Evolutionary conservation across 371 early-diverging fungal genomes (phyloP).

Genomic region (Circinella umbellata): DNA sequence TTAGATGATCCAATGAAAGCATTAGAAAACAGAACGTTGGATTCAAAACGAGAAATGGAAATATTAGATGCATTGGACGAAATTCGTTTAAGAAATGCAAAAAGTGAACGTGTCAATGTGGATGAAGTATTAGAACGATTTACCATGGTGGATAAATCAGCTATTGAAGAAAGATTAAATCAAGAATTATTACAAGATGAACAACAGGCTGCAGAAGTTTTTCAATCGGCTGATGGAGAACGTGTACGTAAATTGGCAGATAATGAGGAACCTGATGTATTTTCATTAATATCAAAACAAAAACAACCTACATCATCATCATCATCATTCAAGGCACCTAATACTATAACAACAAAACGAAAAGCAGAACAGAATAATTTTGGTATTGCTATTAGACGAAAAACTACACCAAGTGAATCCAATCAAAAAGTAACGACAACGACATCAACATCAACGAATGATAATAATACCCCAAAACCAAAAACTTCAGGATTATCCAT

Average conservation of each 20-base stretch:
- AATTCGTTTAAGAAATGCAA: slow-evolving; percentile 87
- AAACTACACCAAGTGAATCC: slow-evolving; percentile 24
- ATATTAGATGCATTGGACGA: slow-evolving; percentile 96
- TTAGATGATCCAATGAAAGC: slow-evolving; percentile 93
- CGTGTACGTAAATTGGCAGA: slow-evolving; percentile 68
- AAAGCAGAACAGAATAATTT: slow-evolving; percentile 17
- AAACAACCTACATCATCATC: slow-evolving; percentile 14
- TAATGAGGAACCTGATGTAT: slow-evolving; percentile 55
- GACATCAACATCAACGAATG: not conserved
- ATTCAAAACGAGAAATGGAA: slow-evolving; percentile 96
- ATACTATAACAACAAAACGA: slow-evolving; percentile 19
- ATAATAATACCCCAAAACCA: not conserved
- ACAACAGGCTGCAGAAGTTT: slow-evolving; percentile 63
- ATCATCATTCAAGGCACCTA: not conserved
- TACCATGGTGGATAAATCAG: slow-evolving; percentile 46
- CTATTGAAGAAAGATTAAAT: slow-evolving; percentile 34
- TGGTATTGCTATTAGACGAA: slow-evolving; percentile 39
- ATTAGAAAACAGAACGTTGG: slow-evolving; percentile 91
- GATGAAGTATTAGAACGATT: slow-evolving; percentile 65
- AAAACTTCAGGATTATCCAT: slow-evolving; percentile 25
- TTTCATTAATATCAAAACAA: slow-evolving; percentile 46
- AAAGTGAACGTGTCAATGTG: slow-evolving; percentile 76
- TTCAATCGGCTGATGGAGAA: slow-evolving; percentile 73
- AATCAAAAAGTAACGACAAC: not conserved
- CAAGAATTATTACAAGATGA: slow-evolving; percentile 77